Conservation (phyloP, 2,329 filamentous ascomycete species). For the Fusarium drepaniforme region DNA sequence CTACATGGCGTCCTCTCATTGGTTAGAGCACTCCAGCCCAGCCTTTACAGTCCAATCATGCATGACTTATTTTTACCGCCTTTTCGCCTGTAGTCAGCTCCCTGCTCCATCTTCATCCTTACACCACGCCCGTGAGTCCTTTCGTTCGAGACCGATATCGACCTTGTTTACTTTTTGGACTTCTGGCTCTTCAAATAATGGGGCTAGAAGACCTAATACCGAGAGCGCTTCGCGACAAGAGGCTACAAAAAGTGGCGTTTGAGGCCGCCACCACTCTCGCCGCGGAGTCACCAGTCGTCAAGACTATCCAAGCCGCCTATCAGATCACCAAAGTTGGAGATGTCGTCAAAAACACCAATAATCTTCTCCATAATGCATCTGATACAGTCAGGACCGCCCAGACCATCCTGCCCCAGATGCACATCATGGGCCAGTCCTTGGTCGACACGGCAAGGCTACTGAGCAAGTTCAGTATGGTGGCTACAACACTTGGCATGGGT, state of each 20-base stretch:
- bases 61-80: conserved; percentile 4
- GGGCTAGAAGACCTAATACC: conserved; percentile 26
- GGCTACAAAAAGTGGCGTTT: conserved; percentile 25
- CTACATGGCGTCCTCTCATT: background rate
- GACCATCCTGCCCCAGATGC: conserved; percentile 48
- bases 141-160: background rate
- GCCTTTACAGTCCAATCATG: background rate
- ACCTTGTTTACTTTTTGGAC: background rate
- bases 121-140: background rate
- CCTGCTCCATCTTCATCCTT: background rate
- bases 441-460: conserved; percentile 49
- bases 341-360: conserved; percentile 38
- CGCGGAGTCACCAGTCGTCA: conserved; percentile 33
- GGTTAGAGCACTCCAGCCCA: background rate
- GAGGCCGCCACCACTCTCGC: conserved; percentile 29
- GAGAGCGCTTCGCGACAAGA: conserved; percentile 27
- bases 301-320: conserved; percentile 43
- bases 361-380: conserved; percentile 38
- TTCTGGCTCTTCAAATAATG: conserved; percentile 18
- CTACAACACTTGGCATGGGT: conserved; percentile 48
- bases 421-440: conserved; percentile 50
- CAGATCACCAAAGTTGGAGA: conserved; percentile 43
- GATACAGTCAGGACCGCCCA: conserved; percentile 36
- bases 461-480: conserved; percentile 47
- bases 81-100: background rate